phyloP scores from a whole-genome alignment of 495 filamentous ascomycete genomes.

The Penicillium salamii region DNA sequence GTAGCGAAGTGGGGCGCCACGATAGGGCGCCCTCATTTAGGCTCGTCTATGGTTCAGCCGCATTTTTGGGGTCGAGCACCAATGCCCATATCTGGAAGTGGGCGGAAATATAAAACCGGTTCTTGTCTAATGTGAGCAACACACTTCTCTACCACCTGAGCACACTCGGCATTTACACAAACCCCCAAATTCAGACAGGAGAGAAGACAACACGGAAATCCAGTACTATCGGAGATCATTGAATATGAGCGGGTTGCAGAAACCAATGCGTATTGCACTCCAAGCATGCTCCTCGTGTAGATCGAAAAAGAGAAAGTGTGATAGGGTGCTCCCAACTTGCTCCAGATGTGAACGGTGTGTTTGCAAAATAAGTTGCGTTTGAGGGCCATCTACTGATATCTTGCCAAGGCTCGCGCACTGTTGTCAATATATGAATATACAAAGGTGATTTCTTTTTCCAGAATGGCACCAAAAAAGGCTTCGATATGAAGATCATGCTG shows the following conservation, averaged over 20 bases:
- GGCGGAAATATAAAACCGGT: not conserved
- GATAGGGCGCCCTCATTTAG: too few species aligned
- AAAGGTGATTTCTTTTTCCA: too few species aligned
- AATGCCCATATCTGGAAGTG: not conserved
- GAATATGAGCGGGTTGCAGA: not conserved
- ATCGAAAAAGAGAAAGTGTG: not conserved
- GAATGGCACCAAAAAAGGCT: too few species aligned
- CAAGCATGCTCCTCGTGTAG: not conserved
- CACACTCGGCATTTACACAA: too few species aligned
- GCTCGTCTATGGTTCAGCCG: too few species aligned
- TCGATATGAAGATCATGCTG: too few species aligned
- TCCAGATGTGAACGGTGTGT: not conserved
- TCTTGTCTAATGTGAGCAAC: too few species aligned
- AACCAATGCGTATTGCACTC: not conserved
- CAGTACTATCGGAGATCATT: not conserved
- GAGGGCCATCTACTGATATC: not conserved
- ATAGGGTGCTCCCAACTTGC: not conserved
- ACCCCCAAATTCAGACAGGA: too few species aligned
- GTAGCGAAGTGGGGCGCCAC: too few species aligned
- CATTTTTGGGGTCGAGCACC: too few species aligned
- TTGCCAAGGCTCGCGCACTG: not conserved
- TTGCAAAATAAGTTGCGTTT: not conserved
- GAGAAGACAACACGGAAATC: too few species aligned
- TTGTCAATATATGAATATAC: not conserved
- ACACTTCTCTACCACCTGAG: too few species aligned